phyloP scores from a whole-genome alignment of 208 protist species.

The Wallacemonas sp. region DNA sequence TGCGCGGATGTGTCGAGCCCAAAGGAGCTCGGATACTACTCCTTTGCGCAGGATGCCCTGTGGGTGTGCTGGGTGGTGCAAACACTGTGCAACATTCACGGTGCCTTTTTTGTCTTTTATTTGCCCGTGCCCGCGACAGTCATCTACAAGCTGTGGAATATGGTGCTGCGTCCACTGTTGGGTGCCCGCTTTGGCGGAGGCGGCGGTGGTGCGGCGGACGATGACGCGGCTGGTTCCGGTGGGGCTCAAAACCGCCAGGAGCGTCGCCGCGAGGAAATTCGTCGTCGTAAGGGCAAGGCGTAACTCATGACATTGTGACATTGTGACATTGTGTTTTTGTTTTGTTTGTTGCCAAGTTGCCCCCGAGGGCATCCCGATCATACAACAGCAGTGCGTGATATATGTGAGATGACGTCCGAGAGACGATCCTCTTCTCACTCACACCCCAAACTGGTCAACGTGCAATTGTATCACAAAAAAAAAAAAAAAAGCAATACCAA shows the following conservation, averaged over 20 bases:
- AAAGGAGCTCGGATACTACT: constrained; percentile 76
- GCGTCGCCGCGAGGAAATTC: constrained; percentile 60
- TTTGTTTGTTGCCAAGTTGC: too few relatives aligned
- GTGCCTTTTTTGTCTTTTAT: constrained; percentile 83
- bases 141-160: constrained; percentile 69
- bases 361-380: too few relatives aligned
- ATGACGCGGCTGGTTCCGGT: not conserved
- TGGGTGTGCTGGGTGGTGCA: constrained; percentile 92
- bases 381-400: too few relatives aligned
- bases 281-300: constrained; percentile 55
- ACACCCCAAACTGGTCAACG: not conserved
- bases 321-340: too few relatives aligned
- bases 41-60: constrained; percentile 82
- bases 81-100: constrained; percentile 65
- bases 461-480: not conserved
- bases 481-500: not conserved
- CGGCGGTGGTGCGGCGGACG: constrained; percentile 18
- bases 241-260: constrained; percentile 55
- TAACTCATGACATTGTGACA: not conserved
- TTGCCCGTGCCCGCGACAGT: constrained; percentile 77
- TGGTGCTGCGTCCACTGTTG: constrained; percentile 43
- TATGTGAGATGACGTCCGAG: too few relatives aligned
- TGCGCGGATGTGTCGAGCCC: constrained; percentile 82
- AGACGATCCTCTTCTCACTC: too few relatives aligned
- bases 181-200: constrained; percentile 23